Evolutionary conservation across 1,139 yeast species (phyloP), one percentile per base, ranked within the genome.

Genomic region (Nakaseomyces kungkrabaensis): DNA sequence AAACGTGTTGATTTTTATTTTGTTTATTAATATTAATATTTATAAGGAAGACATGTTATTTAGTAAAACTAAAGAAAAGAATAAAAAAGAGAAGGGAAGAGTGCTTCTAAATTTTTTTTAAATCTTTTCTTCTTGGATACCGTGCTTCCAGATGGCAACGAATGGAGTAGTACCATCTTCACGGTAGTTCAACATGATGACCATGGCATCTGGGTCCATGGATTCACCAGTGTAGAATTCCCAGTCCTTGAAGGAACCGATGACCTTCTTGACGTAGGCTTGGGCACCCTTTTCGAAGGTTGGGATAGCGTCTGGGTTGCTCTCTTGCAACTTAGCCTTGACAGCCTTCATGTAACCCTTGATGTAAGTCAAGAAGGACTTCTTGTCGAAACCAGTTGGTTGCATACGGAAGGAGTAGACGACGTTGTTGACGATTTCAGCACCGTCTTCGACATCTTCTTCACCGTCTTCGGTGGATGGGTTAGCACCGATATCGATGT

Each of bases 141-240:
- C 98, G 75, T 92, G 97, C 80, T 90, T 94, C 97, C 97, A 92
- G 84, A 89, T 82, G 62, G 90, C 88, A 69, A 92, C 94, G 78
- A 70, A 94, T 69, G 98, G 98, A 62, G 99, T 94, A 67, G 82
- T 78, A 78, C 98, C 99, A 71, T 92, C 97, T 79, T 92, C 98
- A 78, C 99, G 95, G 89, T 92, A 92, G 95, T 92, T 92, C 77
- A 92, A 85, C 74, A 92, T 82, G 64, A 88, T 90, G 70, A 92
- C 76, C 98, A 92, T 92, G 67, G 85, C 97, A 74, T 92, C 97
- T 72, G 97, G 97, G 83, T 94, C 96, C 99, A 92, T 94, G 69
- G 96, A 85, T 79, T 92, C 97, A 79, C 98, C 98, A 63, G 96
- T 92, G 89, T 75, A 92, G 82, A 92, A 92, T 71, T 92, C 98